Evolutionary conservation across 129 eudicot species (phyloP).

Genomic region (Escallonia rubra): DNA sequence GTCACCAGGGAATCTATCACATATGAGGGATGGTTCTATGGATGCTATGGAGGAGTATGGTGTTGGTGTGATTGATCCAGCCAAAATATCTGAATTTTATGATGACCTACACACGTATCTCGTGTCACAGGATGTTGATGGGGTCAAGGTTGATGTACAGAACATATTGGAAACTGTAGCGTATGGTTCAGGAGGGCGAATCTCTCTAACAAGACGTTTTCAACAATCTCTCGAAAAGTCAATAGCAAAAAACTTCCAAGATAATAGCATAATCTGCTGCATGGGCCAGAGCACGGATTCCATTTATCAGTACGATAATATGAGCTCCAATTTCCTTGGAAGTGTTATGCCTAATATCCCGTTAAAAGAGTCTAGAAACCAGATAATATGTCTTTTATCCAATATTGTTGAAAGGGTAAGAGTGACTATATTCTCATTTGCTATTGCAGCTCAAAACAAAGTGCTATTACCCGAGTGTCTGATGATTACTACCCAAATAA

Average conservation of each 20-base stretch:
- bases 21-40: constrained; percentile 34
- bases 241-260: constrained; percentile 31
- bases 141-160: constrained; percentile 50
- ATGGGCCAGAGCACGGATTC: constrained; percentile 52
- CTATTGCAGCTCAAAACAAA: constrained; percentile 29
- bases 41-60: constrained; percentile 39
- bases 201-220: constrained; percentile 31
- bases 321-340: neutral
- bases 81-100: constrained; percentile 31
- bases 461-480: constrained; percentile 43
- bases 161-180: constrained; percentile 43
- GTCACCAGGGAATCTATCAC: constrained; percentile 39
- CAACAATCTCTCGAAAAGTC: constrained; percentile 40
- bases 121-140: constrained; percentile 34
- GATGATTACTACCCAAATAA: constrained; percentile 43
- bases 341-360: too few species aligned
- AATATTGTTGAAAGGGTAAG: neutral
- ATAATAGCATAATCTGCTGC: constrained; percentile 45
- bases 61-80: constrained; percentile 36
- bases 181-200: constrained; percentile 34
- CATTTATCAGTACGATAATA: constrained; percentile 27
- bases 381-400: too few species aligned
- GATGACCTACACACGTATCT: constrained; percentile 44
- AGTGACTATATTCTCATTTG: neutral
- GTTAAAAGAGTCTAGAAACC: too few species aligned